phyloP scores from a whole-genome alignment of 2,329 filamentous ascomycete species.

The Sordariomycetes sp. region DNA sequence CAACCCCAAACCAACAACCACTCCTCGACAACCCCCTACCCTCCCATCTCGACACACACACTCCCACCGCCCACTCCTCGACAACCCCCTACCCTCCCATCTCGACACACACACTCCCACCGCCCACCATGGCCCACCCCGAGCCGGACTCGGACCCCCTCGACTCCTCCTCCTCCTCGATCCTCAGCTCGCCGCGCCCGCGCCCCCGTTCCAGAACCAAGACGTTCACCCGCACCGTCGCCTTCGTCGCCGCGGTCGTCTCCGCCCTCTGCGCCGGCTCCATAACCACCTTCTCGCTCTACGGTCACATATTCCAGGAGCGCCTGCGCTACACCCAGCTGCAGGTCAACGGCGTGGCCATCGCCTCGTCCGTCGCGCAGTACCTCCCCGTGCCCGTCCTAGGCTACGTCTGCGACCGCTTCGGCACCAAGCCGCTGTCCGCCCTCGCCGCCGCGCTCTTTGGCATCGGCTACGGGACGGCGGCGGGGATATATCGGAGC shows the following conservation, averaged over 20 bases:
- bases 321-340: slow-evolving; percentile 81
- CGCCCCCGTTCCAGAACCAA: slow-evolving; percentile 11
- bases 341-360: slow-evolving; percentile 83
- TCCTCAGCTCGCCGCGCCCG: neutral
- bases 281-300: slow-evolving; percentile 88
- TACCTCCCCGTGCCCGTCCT: slow-evolving; percentile 88
- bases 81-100: neutral
- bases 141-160: neutral
- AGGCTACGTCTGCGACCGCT: slow-evolving; percentile 85
- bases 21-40: neutral
- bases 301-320: slow-evolving; percentile 81
- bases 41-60: neutral
- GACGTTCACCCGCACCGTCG: slow-evolving; percentile 27
- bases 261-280: slow-evolving; percentile 73
- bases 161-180: neutral
- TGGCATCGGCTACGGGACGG: slow-evolving; percentile 70
- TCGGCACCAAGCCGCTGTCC: slow-evolving; percentile 68
- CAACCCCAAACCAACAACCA: neutral
- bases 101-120: neutral
- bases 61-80: neutral
- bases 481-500: slow-evolving; percentile 62
- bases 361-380: slow-evolving; percentile 75
- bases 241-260: slow-evolving; percentile 44
- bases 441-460: slow-evolving; percentile 65
- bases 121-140: neutral